Percentiles rank a stretch among this genome's conserved stretches.
Evolutionary conservation across 495 filamentous ascomycete genomes (phyloP).

Genomic region (Amphirosellinia nigrospora): DNA sequence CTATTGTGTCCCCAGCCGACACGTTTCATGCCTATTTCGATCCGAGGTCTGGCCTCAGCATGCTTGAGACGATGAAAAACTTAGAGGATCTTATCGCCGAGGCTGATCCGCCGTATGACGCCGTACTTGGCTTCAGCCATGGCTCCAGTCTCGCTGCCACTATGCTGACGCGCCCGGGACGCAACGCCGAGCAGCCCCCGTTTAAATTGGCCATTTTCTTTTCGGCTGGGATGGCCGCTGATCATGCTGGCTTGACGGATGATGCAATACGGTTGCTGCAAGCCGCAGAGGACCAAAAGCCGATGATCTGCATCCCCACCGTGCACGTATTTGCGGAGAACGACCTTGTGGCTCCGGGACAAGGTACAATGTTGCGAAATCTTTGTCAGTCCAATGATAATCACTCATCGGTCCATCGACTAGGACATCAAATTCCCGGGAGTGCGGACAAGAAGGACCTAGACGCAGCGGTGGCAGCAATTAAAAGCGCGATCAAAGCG

Average conservation of each 20-base stretch:
- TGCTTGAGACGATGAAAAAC: not conserved
- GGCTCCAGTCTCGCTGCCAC: not conserved
- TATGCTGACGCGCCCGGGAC: not conserved
- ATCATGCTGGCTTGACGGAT: not conserved
- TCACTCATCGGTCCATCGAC: not conserved
- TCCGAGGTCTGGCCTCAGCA: not conserved
- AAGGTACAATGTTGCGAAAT: not conserved
- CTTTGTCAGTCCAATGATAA: not conserved
- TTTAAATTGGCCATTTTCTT: not conserved
- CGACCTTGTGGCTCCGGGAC: not conserved
- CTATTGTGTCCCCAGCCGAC: not conserved
- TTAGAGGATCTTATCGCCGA: not conserved
- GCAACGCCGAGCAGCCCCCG: not conserved
- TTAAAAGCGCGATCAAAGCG: not conserved
- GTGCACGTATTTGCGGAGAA: not conserved
- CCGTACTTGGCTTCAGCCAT: not conserved
- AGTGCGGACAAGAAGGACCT: not conserved
- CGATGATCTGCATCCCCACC: not conserved
- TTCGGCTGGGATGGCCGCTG: not conserved
- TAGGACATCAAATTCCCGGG: not conserved
- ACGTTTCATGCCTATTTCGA: conserved; percentile 1
- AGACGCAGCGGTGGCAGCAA: not conserved
- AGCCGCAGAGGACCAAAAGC: not conserved
- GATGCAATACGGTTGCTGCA: not conserved
- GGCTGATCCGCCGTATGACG: not conserved